phyloP scores from a whole-genome alignment of 2,329 filamentous ascomycete species.

The Tolypocladium guangdongense region DNA sequence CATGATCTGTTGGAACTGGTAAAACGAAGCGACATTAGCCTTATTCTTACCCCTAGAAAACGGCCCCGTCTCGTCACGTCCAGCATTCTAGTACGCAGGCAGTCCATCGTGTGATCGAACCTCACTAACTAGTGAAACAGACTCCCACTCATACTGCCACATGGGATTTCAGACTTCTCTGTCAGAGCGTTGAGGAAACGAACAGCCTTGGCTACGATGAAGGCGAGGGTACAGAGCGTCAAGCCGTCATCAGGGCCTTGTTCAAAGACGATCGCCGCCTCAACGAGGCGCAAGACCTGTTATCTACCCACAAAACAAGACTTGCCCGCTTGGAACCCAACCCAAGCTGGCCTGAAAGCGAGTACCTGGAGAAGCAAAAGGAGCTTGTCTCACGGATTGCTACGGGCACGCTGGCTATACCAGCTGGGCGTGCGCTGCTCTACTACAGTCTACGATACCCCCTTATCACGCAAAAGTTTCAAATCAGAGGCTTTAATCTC shows the following conservation, averaged over 20 bases:
- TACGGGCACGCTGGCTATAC: constrained; percentile 77
- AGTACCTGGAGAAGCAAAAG: constrained; percentile 87
- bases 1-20: constrained; percentile 62
- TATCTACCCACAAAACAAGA: constrained; percentile 77
- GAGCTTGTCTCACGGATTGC: constrained; percentile 79
- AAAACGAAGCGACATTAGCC: constrained; percentile 69
- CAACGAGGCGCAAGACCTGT: constrained; percentile 69
- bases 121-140: constrained; percentile 17
- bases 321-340: constrained; percentile 66
- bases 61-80: constrained; percentile 19
- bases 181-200: constrained; percentile 51
- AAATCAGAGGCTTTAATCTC: constrained; percentile 81
- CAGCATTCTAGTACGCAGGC: constrained; percentile 30
- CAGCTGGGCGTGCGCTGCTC: constrained; percentile 75
- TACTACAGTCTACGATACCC: constrained; percentile 83
- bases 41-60: constrained; percentile 41
- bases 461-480: constrained; percentile 83
- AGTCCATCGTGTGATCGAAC: background rate
- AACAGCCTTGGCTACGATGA: constrained; percentile 57
- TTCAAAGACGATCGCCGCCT: constrained; percentile 88
- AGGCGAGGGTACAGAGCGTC: constrained; percentile 71
- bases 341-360: constrained; percentile 71
- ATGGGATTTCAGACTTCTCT: constrained; percentile 71
- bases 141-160: constrained; percentile 53
- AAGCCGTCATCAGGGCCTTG: constrained; percentile 72